A percentile compares a stretch with the other conserved stretches of the same genome.
Evolutionary conservation across 2,329 filamentous ascomycete genomes (phyloP).

Genomic region (Xylariaceae sp.): DNA sequence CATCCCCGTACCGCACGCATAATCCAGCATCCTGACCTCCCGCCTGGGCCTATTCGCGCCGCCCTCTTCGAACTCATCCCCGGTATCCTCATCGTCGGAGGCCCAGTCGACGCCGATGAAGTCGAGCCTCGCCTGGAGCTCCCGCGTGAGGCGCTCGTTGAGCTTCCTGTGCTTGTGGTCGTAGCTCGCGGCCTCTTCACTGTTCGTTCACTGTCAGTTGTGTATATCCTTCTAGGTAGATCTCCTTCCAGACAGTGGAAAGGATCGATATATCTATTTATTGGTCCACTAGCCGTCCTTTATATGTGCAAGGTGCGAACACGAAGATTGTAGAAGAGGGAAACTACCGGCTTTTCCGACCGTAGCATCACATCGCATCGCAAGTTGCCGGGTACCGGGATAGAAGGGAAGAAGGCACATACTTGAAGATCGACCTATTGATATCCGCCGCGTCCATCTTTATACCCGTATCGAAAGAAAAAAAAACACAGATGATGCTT

Average conservation of each 20-base stretch:
- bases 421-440: constrained; percentile 21
- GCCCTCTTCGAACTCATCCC: constrained; percentile 21
- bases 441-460: constrained; percentile 14
- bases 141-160: constrained; percentile 47
- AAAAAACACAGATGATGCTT: no score
- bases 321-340: no score
- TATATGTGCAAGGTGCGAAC: no score
- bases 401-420: no score
- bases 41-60: constrained; percentile 21
- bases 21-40: constrained; percentile 59
- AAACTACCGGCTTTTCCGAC: no score
- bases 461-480: background rate
- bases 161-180: constrained; percentile 52
- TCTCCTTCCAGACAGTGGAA: constrained; percentile 1
- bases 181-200: constrained; percentile 49
- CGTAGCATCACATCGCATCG: no score
- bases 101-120: constrained; percentile 59
- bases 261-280: background rate
- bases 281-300: no score
- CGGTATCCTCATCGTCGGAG: constrained; percentile 32
- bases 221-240: background rate
- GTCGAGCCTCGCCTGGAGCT: constrained; percentile 46
- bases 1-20: constrained; percentile 68
- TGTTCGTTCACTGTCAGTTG: constrained; percentile 25
- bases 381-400: no score